These are phyloP conservation scores for Diplodia intermedia DNA, from an alignment of 2,329 filamentous ascomycete species.

Conservation along the genomic window DNA sequence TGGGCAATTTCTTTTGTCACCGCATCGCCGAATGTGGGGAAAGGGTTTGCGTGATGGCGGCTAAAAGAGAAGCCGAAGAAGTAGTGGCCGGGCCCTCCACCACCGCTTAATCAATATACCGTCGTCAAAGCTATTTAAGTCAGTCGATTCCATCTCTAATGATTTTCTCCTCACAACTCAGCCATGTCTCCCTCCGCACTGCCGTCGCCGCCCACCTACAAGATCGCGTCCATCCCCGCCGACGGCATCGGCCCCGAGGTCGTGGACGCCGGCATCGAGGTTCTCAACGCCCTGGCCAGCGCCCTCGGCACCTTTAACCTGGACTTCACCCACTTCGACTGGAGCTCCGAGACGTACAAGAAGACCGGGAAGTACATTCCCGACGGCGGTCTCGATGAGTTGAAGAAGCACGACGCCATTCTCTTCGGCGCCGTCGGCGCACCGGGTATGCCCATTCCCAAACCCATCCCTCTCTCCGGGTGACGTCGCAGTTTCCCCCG, in stretches of 20 bases:
- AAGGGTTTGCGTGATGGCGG: slow-evolving; percentile 9
- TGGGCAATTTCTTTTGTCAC: no score
- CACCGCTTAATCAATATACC: slow-evolving; percentile 28
- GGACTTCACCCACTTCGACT: slow-evolving; percentile 68
- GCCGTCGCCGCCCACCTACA: slow-evolving; percentile 18
- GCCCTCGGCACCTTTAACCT: slow-evolving; percentile 65
- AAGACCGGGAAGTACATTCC: slow-evolving; percentile 70
- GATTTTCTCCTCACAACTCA: not conserved
- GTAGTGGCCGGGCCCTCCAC: not conserved
- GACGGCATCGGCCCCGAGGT: slow-evolving; percentile 76
- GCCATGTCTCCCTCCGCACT: slow-evolving; percentile 12
- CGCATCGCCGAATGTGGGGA: not conserved
- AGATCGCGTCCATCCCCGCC: slow-evolving; percentile 60
- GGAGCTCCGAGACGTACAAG: slow-evolving; percentile 72
- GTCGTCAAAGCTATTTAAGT: not conserved
- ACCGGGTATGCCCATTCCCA: slow-evolving; percentile 51
- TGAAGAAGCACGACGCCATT: slow-evolving; percentile 69
- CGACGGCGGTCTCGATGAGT: slow-evolving; percentile 63
- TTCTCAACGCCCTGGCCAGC: slow-evolving; percentile 62
- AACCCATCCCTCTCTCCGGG: not conserved
- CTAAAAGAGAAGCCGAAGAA: slow-evolving; percentile 12
- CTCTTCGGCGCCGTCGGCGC: slow-evolving; percentile 73
- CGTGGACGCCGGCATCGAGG: slow-evolving; percentile 67
- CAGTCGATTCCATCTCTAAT: not conserved
- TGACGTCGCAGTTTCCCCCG: not conserved